Evolutionary conservation across 2,329 filamentous ascomycete genomes (phyloP), one percentile per base, ranked within the genome.

Genomic region (Penicillium glabrum): DNA sequence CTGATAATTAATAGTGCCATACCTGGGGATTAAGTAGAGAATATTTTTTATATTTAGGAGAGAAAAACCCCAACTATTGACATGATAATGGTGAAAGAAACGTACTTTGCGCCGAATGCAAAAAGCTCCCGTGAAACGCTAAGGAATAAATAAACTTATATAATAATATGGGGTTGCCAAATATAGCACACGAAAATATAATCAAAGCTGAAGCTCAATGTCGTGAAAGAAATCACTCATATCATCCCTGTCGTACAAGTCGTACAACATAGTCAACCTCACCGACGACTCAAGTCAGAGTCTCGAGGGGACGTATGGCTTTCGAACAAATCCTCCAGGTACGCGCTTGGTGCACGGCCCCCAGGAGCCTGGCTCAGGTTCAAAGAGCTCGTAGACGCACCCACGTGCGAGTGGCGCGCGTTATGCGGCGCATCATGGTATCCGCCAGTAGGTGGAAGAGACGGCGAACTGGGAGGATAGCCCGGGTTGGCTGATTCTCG

Each of bases 281-380:
- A 50, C 24, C 57, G 59, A 51, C 51, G 64, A 50, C 56, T 58
- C 10, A 59, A 59, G 11, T 56, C 60, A 11, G 56, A 53, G 26
- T 60, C 31, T 19, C 53, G 59, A 29, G 63, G 64, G 9, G 68
- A 65, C 10, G 62, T 59, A 68, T 92, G 88, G 61, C 89, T 90
- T 68, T 92, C 91, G 59, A 97, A 88, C 49, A 98, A 76, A 72
- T 97, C 92, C 58, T 98, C 93, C 39, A 98, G 80, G 71, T 92
- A 96, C 19, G 91, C 90, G 72, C 91, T 96, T 0, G 93, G 93
- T 16, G 92, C 89, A 56, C 93, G 82, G 55, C 86, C 86, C 52
- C 86, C 88, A 14, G 86, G 81, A 3, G 88, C 82, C 54, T 84
- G 81, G 60, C 86, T 89, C 31, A 87, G 67, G 59, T 83, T 84